Evolutionary conservation across 345 rosid species (phyloP), one percentile per base, ranked within the genome.

Genomic region (Trapa incisa): DNA sequence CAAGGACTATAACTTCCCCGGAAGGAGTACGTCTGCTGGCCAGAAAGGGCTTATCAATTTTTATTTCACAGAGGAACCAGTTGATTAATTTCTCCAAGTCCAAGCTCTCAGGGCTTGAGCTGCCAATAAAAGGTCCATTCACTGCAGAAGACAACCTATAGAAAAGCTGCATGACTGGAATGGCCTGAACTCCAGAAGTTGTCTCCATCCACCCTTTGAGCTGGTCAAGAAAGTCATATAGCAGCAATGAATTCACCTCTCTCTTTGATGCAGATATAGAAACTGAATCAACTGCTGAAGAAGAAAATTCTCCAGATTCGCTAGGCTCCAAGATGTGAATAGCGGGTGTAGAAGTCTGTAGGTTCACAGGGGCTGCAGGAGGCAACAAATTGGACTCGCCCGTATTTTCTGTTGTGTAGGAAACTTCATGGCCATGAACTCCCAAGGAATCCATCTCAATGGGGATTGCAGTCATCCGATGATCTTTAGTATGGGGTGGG

Each of bases 111-210:
- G 99, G 88, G 77, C 87, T 91, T 73, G 88, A 82, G 83, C 86
- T 83, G 80, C 92, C 96, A 72, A 91, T 83, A 72, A 94, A 91
- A 71, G 97, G 95, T 72, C 99, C 99, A 70, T 93, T 93, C 43
- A 86, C 92, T 64, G 97, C 89, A 73, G 99, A 94, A 57, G 99
- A 89, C 78, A 94, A 80, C 79, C 97, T 83, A 80, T 94, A 94
- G 74, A 94, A 91, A 62, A 94, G 80, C 78, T 94, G 99, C 97
- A 94, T 87, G 72, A 94, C 73, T 75, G 96, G 99, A 68, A 94
- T 81, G 70, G 99, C 93, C 77, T 81, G 83, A 69, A 89, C 73
- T 56, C 99, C 99, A 54, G 93, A 84, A 5, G 95, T 85, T 67
- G 80, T 81, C 67, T 74, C 82, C 99, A 94, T 94, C 99, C 99